phyloP scores from a whole-genome alignment of 2,329 filamentous ascomycete genomes.

The Colletotrichum navitas region DNA sequence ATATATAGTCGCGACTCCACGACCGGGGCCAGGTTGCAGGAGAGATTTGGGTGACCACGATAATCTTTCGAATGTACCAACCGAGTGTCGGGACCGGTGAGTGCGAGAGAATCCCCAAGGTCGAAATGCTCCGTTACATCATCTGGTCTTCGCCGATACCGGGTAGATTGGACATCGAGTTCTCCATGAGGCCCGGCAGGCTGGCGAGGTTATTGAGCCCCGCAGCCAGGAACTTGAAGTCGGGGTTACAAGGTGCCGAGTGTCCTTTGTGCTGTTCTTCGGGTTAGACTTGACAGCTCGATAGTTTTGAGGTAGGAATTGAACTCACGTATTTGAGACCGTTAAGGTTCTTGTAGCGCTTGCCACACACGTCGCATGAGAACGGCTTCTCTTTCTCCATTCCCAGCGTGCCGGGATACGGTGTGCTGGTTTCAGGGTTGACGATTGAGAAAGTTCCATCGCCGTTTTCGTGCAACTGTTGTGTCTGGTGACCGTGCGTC shows the following conservation, averaged over 20 bases:
- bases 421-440: constrained; percentile 92
- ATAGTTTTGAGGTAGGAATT: not conserved
- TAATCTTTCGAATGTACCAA: constrained; percentile 2
- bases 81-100: not conserved
- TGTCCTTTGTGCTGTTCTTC: constrained; percentile 76
- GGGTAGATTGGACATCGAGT: constrained; percentile 50
- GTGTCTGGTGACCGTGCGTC: constrained; percentile 93
- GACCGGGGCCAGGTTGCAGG: constrained; percentile 1
- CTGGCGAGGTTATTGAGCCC: constrained; percentile 57
- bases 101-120: not conserved
- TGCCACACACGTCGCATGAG: constrained; percentile 95
- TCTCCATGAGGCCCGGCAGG: constrained; percentile 43
- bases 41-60: constrained; percentile 1
- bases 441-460: constrained; percentile 99
- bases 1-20: not conserved
- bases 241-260: constrained; percentile 90
- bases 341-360: constrained; percentile 99
- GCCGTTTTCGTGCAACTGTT: constrained; percentile 95
- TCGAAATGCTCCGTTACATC: constrained; percentile 35
- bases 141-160: constrained; percentile 61
- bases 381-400: constrained; percentile 99
- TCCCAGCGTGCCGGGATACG: constrained; percentile 95
- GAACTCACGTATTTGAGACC: constrained; percentile 89
- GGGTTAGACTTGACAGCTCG: constrained; percentile 1
- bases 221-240: constrained; percentile 67